Evolutionary conservation across 208 protist species (phyloP), one percentile per base, ranked within the genome.

Genomic region (Herpetomonas samuelpessoai): DNA sequence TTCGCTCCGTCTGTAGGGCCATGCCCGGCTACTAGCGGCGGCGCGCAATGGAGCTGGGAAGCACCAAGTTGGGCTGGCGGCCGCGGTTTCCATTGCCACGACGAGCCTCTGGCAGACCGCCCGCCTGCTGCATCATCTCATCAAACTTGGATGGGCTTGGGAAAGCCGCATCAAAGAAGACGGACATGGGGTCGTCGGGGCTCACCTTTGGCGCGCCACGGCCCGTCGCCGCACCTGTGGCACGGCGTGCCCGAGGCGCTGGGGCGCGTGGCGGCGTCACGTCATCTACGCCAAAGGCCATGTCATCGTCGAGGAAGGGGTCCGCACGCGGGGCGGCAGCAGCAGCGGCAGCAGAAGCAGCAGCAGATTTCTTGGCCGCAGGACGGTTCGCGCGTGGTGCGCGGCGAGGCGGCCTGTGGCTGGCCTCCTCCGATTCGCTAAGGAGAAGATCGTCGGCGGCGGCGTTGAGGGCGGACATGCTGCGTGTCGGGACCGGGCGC

Each of bases 141-240:
- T 95, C 84, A 61, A 95, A 95, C 80, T 95, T 90, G 18, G 79
- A 88, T 0, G 88, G 88, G 45, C 84, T 92, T 3, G 84, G 83
- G 55, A 95, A 95, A 39, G 76, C 82, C 2, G 82, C 88, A 31
- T 86, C 68, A 52, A 90, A 91, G 60, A 95, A 92, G 26, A 95
- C 80, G 12, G 81, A 79, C 88, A 95, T 92, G 35, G 88, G 88
- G 58, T 95, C 84, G 57, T 75, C 74, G 2, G 68, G 57, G 59
- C 76, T 67, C 26, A 63, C 51, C 56, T 69, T 74, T 12, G 55
- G 46, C 16, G 31, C 62, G 48, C 41, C 30, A 9, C 48, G 46
- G 1, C 65, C 56, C 22, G 71, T 22, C 25, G 39, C 58, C 25
- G 29, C 47, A 1, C 21, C 30, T 0, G 57, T 46, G 14, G 57